Evolutionary conservation across 495 filamentous ascomycete species (phyloP), one percentile per base, ranked within the genome.

Genomic region (Hypoxylon fragiforme): DNA sequence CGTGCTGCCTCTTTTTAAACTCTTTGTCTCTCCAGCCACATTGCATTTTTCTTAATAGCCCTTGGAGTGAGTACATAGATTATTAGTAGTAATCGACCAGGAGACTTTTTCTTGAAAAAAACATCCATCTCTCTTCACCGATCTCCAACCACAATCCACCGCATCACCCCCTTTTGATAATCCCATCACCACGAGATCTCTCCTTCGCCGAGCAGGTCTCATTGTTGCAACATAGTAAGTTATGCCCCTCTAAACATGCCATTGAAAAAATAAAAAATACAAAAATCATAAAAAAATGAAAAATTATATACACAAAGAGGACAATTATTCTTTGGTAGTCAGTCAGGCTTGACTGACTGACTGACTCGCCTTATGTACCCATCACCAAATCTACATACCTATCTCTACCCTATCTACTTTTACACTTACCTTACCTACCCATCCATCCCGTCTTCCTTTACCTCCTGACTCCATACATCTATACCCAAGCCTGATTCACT

Each of bases 71-170:
- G n/a, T n/a, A n/a, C n/a, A n/a, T n/a, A n/a, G n/a, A n/a, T n/a
- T n/a, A n/a, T n/a, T n/a, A n/a, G n/a, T n/a, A n/a, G n/a, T n/a
- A 73, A 69, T 69, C 72, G 67, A 66, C 64, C 31, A 3, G 31
- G 12, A 34, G n/a, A n/a, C n/a, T n/a, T 12, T 8, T 62, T 44
- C 39, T 22, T 45, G 38, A 53, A 54, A 56, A 63, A 67, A 57
- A 60, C 51, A 53, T 58, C 52, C 64, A 36, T 45, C 41, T 58
- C 39, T 61, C 57, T 61, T 63, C 62, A 64, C 66, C 66, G 61
- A 63, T 68, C 60, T 63, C 62, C 62, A 62, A 57, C 57, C 42
- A 65, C 60, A 57, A 60, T 44, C 48, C 56, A 49, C 45, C 57
- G 53, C 52, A 62, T 54, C 52, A 57, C 34, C 61, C 62, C 57